phyloP scores from a whole-genome alignment of 1,284 basidiomycete species.

The Ceratobasidium sp. region DNA sequence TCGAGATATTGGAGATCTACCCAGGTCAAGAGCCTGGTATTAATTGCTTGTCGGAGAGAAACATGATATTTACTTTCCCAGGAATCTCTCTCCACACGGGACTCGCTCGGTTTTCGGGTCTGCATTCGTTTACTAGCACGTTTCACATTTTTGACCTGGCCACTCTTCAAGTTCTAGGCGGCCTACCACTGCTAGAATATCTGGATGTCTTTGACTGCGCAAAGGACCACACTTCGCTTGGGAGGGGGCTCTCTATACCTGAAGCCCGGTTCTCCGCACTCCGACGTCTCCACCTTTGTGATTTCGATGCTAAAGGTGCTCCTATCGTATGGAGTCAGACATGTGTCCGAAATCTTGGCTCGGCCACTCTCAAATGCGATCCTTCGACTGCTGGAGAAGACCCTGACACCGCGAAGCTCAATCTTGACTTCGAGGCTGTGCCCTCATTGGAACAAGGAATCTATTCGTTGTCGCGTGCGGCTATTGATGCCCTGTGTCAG shows the following conservation, averaged over 20 bases:
- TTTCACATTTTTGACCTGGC: neutral
- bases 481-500: too few relatives aligned
- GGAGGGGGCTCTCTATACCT: neutral
- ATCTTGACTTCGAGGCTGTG: neutral
- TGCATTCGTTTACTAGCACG: neutral
- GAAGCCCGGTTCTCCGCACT: slow-evolving; percentile 4
- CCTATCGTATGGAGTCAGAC: neutral
- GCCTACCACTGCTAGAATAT: slow-evolving; percentile 7
- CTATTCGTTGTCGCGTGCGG: too few relatives aligned
- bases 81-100: neutral
- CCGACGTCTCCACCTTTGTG: neutral
- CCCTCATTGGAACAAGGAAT: too few relatives aligned
- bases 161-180: neutral
- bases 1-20: slow-evolving; percentile 5
- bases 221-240: neutral
- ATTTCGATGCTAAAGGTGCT: neutral
- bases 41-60: neutral
- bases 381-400: neutral
- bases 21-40: neutral
- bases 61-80: neutral
- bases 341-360: neutral
- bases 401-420: neutral
- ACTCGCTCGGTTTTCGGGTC: neutral
- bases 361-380: neutral
- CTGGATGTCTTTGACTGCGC: neutral